Evolutionary conservation across 106 monocot genomes (phyloP).

Genomic region (Dioscorea zingiberensis): DNA sequence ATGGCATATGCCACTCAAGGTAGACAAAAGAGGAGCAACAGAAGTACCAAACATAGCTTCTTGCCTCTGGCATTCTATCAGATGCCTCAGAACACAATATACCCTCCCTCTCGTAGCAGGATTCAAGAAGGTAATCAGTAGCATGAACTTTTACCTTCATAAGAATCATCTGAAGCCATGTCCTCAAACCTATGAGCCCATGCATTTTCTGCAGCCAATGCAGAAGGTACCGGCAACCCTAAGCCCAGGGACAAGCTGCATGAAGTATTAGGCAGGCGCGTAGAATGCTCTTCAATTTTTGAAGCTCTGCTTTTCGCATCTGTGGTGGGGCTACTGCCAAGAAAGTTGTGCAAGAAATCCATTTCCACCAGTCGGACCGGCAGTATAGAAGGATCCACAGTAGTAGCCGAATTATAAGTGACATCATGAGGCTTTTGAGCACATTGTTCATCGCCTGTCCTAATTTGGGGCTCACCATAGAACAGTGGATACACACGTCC

Average conservation of each 20-base stretch:
- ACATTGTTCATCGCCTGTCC: not conserved
- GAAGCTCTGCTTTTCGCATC: not conserved
- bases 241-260: slow-evolving; percentile 58
- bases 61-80: not conserved
- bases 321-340: not conserved
- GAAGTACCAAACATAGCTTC: not conserved
- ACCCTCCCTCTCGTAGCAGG: slow-evolving; percentile 20
- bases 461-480: slow-evolving; percentile 14
- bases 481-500: slow-evolving; percentile 41
- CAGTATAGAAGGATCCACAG: not conserved
- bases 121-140: slow-evolving; percentile 19
- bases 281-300: not conserved
- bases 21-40: not conserved
- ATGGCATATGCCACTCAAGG: not conserved
- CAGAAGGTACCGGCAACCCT: slow-evolving; percentile 30
- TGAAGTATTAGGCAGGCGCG: not conserved
- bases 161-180: slow-evolving; percentile 43
- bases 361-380: not conserved
- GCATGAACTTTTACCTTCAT: slow-evolving; percentile 22
- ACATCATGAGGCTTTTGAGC: slow-evolving; percentile 3
- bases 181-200: slow-evolving; percentile 38
- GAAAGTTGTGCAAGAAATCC: slow-evolving; percentile 11
- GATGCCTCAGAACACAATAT: not conserved
- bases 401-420: not conserved
- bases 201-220: slow-evolving; percentile 14